phyloP scores from a whole-genome alignment of 306 rosid species.

The Quercus ilex region DNA sequence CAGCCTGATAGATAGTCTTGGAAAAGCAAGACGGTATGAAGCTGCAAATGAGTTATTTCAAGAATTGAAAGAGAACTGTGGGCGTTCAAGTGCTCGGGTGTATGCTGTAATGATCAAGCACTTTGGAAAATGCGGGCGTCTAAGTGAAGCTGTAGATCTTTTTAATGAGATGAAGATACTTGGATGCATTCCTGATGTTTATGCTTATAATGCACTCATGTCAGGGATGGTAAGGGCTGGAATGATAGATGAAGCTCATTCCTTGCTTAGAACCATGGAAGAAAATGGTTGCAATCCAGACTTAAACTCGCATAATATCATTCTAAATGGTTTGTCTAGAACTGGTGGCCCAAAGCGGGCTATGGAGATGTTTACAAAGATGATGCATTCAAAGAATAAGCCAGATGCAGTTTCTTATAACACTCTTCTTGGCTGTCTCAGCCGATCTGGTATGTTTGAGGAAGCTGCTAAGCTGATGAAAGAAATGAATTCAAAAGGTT shows the following conservation, averaged over 20 bases:
- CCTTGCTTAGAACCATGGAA: conserved; percentile 72
- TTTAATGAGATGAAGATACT: conserved; percentile 80
- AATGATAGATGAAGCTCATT: conserved; percentile 68
- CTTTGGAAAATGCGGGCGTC: conserved; percentile 80
- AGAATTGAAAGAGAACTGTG: conserved; percentile 89
- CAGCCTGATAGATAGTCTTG: conserved; percentile 90
- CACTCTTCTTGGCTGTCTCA: conserved; percentile 76
- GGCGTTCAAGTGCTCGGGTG: conserved; percentile 82
- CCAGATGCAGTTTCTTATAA: conserved; percentile 89
- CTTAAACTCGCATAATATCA: conserved; percentile 78
- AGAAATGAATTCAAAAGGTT: conserved; percentile 77
- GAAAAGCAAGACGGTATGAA: conserved; percentile 83
- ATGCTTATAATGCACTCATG: conserved; percentile 93
- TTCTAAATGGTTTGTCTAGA: conserved; percentile 75
- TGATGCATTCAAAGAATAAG: conserved; percentile 53
- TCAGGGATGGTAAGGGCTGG: conserved; percentile 84
- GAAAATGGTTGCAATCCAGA: conserved; percentile 75
- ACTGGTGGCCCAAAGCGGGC: conserved; percentile 75
- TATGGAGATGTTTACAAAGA: conserved; percentile 65
- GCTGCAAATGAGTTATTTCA: conserved; percentile 90
- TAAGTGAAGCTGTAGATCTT: conserved; percentile 65
- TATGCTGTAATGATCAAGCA: conserved; percentile 97
- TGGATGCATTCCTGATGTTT: conserved; percentile 77
- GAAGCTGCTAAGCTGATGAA: conserved; percentile 89
- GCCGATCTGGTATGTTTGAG: conserved; percentile 92